Base-by-base conservation (phyloP, 2,329 filamentous ascomycete species). In the Pseudogymnoascus sp. region DNA sequence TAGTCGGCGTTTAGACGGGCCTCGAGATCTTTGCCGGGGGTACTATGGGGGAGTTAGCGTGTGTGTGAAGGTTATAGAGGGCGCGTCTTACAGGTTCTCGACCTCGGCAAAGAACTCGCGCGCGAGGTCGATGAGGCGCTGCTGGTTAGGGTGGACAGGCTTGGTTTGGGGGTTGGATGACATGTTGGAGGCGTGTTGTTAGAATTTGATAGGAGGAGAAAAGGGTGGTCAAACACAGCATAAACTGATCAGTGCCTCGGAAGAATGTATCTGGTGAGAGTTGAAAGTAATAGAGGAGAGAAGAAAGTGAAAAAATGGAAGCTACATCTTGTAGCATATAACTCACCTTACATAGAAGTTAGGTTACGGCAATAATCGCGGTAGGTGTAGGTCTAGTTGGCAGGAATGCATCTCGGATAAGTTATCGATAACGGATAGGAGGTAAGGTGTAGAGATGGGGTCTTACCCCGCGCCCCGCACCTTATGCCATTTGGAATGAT, bases 11-110 rank as follows among this genome's bases (percentile, higher is more conserved):
- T 79, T 1, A 79, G 71, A 12, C 67, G 66, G 2, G 66, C 67
- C 65, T 79, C 76, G 41, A 79, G 73, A 7, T 72, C 73, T 63
- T 74, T 74, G 9, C 76, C 76, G 0, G 76, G 77, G 0, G 76
- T 79, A 35, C 75, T 19, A 38, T 9, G n/a, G 38, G 23, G 5
- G 12, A 26, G 23, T 12, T 35, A 62, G 6, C 13, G 34, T 37
- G 10, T 37, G 10, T n/a, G 38, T 33, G n/a, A 56, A 28, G 28
- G 55, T 30, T 37, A 9, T 33, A 58, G 19, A 21, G 10, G n/a
- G 8, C n/a, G 15, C 33, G 26, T 37, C 67, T 45, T 63, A 70
- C 69, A 71, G 59, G 52, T 71, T 65, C 57, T 70, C 63, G 15
- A 71, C 66, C 57, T 71, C 67, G 7, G 58, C 35, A 45, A 71